Evolutionary conservation across 2,329 filamentous ascomycete species (phyloP), one percentile per base, ranked within the genome.

Genomic region (Fusarium goolgardi): DNA sequence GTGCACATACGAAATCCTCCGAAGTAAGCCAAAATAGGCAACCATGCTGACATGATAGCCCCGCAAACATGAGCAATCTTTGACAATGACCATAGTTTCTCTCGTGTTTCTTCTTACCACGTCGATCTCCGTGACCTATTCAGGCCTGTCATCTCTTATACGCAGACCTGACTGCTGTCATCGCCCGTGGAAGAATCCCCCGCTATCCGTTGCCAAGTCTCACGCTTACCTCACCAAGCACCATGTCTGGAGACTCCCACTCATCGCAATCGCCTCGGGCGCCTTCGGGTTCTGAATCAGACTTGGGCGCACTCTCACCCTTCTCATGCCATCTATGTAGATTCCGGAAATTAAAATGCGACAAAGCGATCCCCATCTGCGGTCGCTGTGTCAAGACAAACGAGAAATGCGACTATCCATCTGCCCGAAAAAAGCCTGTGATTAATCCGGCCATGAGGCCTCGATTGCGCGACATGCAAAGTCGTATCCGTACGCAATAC

Each of bases 241-340:
- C 32, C 39, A 56, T 68, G 64, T 65, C 65, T 29, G 59, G 60
- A 32, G 50, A 29, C 9, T 62, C 60, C 4, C 43, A 27, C 39
- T 35, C 50, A n/a, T 65, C 64, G 2, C 64, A 55, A 21, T 68
- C 60, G 4, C 54, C 65, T 18, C 44, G 62, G 4, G 44, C 20
- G 16, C 65, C 65, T 12, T 68, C 65, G 32, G 37, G 55, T 40
- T 54, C 60, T 2, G 65, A 69, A 16, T 56, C 65, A 0, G 65
- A 61, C 11, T 13, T 50, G 3, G 52, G 59, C 3, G 12, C 13
- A 3, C 55, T 68, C 3, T 68, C 65, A 5, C 41, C 65, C 0
- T 57, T 63, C 31, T 69, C 65, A 1, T 69, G 65, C 2, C 64
- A 61, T 6, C 15, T 56, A 40, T 69, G 65, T 3, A 69, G 54